These are phyloP conservation scores for Arabidopsis thaliana DNA, from an alignment of 345 rosid species.

Conservation along the genomic window DNA sequence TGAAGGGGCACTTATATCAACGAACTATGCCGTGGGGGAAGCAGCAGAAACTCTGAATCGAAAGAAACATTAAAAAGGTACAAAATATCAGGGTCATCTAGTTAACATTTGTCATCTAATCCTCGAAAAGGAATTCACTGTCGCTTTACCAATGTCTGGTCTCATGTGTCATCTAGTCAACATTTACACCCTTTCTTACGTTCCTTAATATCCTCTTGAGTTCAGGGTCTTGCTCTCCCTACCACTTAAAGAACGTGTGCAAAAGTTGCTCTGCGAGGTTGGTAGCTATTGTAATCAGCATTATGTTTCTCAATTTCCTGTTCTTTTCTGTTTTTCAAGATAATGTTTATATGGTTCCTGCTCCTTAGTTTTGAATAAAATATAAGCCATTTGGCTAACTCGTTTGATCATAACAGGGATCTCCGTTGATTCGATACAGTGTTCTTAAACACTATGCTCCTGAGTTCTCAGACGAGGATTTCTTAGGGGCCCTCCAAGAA, in stretches of 20 bases:
- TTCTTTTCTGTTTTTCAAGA: conserved; percentile 7
- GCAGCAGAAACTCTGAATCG: conserved; percentile 44
- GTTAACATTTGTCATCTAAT: neutral
- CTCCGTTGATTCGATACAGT: conserved; percentile 60
- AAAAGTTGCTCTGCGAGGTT: conserved; percentile 78
- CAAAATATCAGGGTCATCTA: neutral
- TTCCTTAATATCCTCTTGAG: conserved; percentile 26
- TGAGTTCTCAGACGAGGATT: conserved; percentile 55
- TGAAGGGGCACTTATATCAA: conserved; percentile 70
- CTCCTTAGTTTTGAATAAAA: neutral
- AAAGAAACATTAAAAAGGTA: conserved; percentile 65
- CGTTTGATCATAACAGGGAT: conserved; percentile 53
- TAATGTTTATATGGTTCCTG: conserved; percentile 14
- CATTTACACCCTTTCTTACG: conserved; percentile 7
- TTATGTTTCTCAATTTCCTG: conserved; percentile 7
- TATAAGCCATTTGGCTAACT: conserved; percentile 26
- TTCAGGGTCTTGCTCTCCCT: conserved; percentile 71
- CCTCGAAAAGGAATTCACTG: neutral
- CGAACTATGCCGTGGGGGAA: conserved; percentile 68
- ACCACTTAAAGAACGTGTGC: conserved; percentile 70
- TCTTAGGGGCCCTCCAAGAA: conserved; percentile 59
- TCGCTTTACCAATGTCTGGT: conserved; percentile 20
- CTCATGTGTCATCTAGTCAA: conserved; percentile 21
- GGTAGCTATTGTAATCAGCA: conserved; percentile 44
- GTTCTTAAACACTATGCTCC: conserved; percentile 69